These are phyloP conservation scores for Aspergillus pseudonomiae DNA, from an alignment of 2,329 filamentous ascomycete species.

Conservation along the genomic window DNA sequence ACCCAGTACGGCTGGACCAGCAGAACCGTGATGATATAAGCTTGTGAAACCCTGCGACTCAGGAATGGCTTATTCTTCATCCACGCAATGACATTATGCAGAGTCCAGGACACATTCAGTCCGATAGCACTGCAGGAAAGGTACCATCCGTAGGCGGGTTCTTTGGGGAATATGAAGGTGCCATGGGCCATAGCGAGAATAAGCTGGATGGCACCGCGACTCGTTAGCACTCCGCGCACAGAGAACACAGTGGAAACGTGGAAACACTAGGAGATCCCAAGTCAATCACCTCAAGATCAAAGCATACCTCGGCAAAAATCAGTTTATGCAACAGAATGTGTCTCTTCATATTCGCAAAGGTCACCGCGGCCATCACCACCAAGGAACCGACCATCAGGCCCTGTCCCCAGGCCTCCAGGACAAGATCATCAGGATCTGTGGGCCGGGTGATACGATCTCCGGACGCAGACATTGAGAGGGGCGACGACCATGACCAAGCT, in stretches of 20 bases:
- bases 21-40: slow-evolving; percentile 63
- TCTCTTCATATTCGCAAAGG: slow-evolving; percentile 53
- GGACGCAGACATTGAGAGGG: slow-evolving; percentile 12
- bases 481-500: not conserved
- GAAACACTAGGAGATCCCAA: not conserved
- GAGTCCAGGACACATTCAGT: slow-evolving; percentile 64
- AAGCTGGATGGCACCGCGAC: slow-evolving; percentile 42
- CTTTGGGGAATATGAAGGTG: slow-evolving; percentile 61
- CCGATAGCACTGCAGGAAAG: slow-evolving; percentile 62
- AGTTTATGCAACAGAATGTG: slow-evolving; percentile 54
- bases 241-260: not conserved
- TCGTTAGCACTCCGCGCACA: not conserved
- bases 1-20: slow-evolving; percentile 67
- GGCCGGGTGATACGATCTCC: slow-evolving; percentile 24
- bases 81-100: slow-evolving; percentile 70
- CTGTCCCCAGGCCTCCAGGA: slow-evolving; percentile 53
- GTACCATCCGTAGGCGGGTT: slow-evolving; percentile 65
- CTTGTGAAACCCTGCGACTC: slow-evolving; percentile 49
- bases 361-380: slow-evolving; percentile 54
- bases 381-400: slow-evolving; percentile 54
- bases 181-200: slow-evolving; percentile 61
- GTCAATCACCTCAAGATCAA: not conserved
- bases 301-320: slow-evolving; percentile 51
- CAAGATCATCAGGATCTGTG: slow-evolving; percentile 36
- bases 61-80: slow-evolving; percentile 67